These are phyloP conservation scores for Taxillus chinensis DNA, from an alignment of 164 flowering plant species.

Conservation along the genomic window DNA sequence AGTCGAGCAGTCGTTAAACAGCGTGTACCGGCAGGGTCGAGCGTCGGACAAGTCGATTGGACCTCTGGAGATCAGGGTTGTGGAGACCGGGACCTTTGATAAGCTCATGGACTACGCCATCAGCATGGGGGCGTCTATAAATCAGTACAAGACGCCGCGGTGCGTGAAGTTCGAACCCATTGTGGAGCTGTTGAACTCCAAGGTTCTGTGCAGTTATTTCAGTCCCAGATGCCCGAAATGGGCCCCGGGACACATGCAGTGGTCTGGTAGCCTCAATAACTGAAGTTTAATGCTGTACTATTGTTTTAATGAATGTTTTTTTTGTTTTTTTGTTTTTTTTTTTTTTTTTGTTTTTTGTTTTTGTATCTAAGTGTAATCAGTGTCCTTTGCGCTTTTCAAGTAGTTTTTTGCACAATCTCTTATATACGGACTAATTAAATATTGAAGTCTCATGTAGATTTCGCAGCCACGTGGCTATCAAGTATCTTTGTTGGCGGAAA, in stretches of 20 bases:
- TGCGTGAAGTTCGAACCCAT: slow-evolving; percentile 90
- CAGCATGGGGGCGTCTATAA: slow-evolving; percentile 84
- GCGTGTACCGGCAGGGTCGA: slow-evolving; percentile 81
- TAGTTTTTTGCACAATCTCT: too few species aligned
- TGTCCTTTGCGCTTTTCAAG: too few species aligned
- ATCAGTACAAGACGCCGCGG: slow-evolving; percentile 92
- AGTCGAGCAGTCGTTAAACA: slow-evolving; percentile 78
- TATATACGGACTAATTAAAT: too few species aligned
- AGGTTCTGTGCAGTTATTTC: slow-evolving; percentile 43
- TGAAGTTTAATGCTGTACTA: too few species aligned
- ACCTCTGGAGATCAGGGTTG: slow-evolving; percentile 81
- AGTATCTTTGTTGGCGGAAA: too few species aligned
- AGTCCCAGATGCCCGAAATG: slow-evolving; percentile 95
- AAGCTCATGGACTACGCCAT: slow-evolving; percentile 98
- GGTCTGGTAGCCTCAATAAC: slow-evolving; percentile 17
- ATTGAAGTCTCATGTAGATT: too few species aligned
- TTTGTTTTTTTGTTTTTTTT: too few species aligned
- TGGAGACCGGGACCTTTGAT: slow-evolving; percentile 77
- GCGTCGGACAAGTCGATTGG: slow-evolving; percentile 83
- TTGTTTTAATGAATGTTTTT: too few species aligned
- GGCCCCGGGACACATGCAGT: slow-evolving; percentile 76
- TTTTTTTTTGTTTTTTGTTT: too few species aligned
- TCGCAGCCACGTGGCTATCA: too few species aligned
- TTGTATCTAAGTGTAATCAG: too few species aligned
- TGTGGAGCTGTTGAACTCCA: slow-evolving; percentile 70